Evolutionary conservation across 2,329 filamentous ascomycete genomes (phyloP), one percentile per base, ranked within the genome.

Genomic region (Cercospora sp.): DNA sequence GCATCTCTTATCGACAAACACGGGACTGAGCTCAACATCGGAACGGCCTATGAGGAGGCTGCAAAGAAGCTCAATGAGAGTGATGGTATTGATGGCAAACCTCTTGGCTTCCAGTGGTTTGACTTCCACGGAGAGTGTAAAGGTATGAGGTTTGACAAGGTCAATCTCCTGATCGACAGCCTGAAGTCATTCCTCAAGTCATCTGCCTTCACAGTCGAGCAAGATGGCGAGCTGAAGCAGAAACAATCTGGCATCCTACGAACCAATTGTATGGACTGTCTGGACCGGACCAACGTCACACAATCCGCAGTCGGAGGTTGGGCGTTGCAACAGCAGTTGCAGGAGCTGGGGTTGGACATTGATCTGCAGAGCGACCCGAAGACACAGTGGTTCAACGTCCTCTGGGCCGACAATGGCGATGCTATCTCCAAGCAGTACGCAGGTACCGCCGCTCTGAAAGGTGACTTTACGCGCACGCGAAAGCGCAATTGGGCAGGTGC

Each of bases 241-340:
- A 78, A 77, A 58, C 94, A 97, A 77, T 84, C 82, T 28, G 94
- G 94, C 1, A 87, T 96, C 6, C 79, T 98, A n/a, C 87, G 95
- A 65, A 97, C 93, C 1, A 99, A 99, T 76, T 99, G 95, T 79
- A 98, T 99, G 95, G 95, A 99, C 77, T 99, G 95, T 74, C 83
- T 99, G 9, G 95, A 99, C 78, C 88, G 95, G 23, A 99, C 95
- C 1, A 98, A 98, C 73, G 94, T 99, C 23, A 93, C 94, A 48
- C 94, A 98, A 79, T 96, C 92, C 76, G 95, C 93, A 0, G 94
- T 94, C 77, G 95, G 88, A 5, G 91, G 93, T 75, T 88, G 90
- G 75, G 91, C 92, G 72, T 84, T 99, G 2, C 93, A 97, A 72
- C 78, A 85, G 33, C 93, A 97, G 76, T 84, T 99, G 1, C 90